Base-by-base conservation (phyloP, 768 basidiomycete genomes). In the Hortiboletus campestris region DNA sequence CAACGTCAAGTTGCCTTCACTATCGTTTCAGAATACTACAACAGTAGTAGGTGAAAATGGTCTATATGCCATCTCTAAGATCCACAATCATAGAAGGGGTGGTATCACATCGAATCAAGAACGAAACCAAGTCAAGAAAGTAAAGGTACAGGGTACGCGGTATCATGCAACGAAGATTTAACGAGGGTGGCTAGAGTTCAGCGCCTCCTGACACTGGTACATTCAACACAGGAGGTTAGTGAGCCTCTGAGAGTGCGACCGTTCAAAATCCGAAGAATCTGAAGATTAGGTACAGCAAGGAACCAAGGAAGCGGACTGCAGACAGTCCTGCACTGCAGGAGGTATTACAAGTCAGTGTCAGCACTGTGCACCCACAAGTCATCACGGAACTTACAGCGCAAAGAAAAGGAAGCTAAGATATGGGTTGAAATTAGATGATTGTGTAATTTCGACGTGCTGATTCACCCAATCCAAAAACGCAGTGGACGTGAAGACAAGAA, bases 361-460 rank as follows among this genome's bases (percentile, higher is more conserved):
- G 53, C 28, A 29, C 22, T 29, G 6, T 34, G 31, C 2, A 20
- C 25, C 11, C 25, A 17, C 7, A 14, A 48, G 32, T 25, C 4
- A 35, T 40, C 32, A 17, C 10, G 16, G 42, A n/a, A 67, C 79
- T 66, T 58, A 79, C 79, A 85, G 77, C 11, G 79, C 76, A 59
- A 74, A 84, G 79, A 95, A 94, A 51, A 94, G 79, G 76, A 91
- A 88, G 29, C 81, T 83, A 46, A 91, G 80, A 72, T 94, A 95
- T n/a, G 93, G 91, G 66, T 95, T 95, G 76, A 94, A 94, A 22
- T 78, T 78, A 14, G 81, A 75, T 53, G 79, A 76, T 5, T 75
- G 74, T 1, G 73, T 69, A n/a, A 66, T 70, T 45, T 78, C 69
- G 48, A 91, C 75, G 61, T 88, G 82, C 31, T 73, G 52, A 25